Evolutionary conservation across 1,284 basidiomycete genomes (phyloP).

Genomic region (Cutaneotrichosporon sp.): DNA sequence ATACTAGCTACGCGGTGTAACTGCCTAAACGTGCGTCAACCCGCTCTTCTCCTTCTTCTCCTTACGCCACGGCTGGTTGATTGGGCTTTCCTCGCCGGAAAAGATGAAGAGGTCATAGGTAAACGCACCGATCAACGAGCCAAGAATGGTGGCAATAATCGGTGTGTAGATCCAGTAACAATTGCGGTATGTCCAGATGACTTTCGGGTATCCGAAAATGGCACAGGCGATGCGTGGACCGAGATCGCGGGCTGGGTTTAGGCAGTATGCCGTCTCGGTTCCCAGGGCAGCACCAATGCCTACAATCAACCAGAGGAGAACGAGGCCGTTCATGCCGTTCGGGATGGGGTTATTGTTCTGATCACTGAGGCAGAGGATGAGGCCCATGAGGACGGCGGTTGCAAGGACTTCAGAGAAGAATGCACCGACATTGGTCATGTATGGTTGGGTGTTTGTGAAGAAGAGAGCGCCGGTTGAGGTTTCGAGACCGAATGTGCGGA

Average conservation of each 20-base stretch:
- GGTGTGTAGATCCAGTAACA: slow-evolving; percentile 31
- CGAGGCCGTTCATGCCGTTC: slow-evolving; percentile 16
- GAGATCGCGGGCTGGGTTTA: slow-evolving; percentile 44
- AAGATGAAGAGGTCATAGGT: slow-evolving; percentile 21
- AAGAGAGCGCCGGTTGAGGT: slow-evolving; percentile 19
- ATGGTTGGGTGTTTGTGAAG: slow-evolving; percentile 15
- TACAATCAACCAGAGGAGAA: slow-evolving; percentile 17
- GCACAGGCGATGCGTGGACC: slow-evolving; percentile 39
- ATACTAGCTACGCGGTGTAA: background rate
- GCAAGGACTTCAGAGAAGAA: slow-evolving; percentile 22
- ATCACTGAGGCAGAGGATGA: slow-evolving; percentile 16
- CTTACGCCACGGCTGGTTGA: slow-evolving; percentile 19
- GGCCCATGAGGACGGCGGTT: slow-evolving; percentile 18
- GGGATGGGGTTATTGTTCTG: slow-evolving; percentile 20
- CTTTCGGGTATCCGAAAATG: slow-evolving; percentile 32
- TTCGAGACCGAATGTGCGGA: slow-evolving; percentile 15
- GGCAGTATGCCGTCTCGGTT: slow-evolving; percentile 25
- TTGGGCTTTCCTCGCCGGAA: slow-evolving; percentile 16
- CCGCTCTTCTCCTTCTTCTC: background rate
- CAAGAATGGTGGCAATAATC: slow-evolving; percentile 13
- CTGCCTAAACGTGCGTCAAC: background rate
- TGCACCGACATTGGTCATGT: slow-evolving; percentile 18
- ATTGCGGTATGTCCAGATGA: slow-evolving; percentile 32
- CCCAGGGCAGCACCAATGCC: slow-evolving; percentile 22
- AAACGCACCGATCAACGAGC: slow-evolving; percentile 16